Conservation (phyloP, 2,329 filamentous ascomycete genomes). For the Aspergillus sp. region DNA sequence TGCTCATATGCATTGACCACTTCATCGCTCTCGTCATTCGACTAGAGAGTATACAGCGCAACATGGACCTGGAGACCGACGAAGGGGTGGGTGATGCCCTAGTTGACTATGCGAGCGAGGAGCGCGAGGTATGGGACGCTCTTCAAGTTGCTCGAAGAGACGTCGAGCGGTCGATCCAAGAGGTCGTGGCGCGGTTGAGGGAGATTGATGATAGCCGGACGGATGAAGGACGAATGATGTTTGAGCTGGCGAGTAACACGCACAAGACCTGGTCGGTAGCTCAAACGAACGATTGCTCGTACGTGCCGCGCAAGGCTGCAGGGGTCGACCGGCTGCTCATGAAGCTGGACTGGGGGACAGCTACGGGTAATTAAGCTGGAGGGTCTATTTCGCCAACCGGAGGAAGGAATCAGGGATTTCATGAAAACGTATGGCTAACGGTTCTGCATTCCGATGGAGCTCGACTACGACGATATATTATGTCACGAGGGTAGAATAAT, state of each 20-base stretch:
- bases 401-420: conserved; percentile 10
- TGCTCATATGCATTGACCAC: conserved; percentile 69
- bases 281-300: conserved; percentile 47
- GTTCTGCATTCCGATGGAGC: conserved; percentile 1
- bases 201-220: conserved; percentile 64
- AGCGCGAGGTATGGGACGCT: conserved; percentile 67
- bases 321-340: conserved; percentile 85
- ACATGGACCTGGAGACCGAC: conserved; percentile 79
- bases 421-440: neutral
- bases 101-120: conserved; percentile 72
- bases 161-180: conserved; percentile 70
- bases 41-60: conserved; percentile 75
- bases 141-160: conserved; percentile 66
- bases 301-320: conserved; percentile 72
- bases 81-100: conserved; percentile 79
- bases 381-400: neutral
- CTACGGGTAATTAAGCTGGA: conserved; percentile 20
- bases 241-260: conserved; percentile 38
- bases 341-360: conserved; percentile 73
- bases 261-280: conserved; percentile 33
- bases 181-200: conserved; percentile 59
- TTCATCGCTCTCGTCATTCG: conserved; percentile 77
- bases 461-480: conserved; percentile 4
- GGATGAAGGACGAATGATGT: conserved; percentile 41
- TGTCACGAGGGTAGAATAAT: conserved; percentile 4